phyloP scores from a whole-genome alignment of 2,329 filamentous ascomycete species.

The Cladosporium sp. region DNA sequence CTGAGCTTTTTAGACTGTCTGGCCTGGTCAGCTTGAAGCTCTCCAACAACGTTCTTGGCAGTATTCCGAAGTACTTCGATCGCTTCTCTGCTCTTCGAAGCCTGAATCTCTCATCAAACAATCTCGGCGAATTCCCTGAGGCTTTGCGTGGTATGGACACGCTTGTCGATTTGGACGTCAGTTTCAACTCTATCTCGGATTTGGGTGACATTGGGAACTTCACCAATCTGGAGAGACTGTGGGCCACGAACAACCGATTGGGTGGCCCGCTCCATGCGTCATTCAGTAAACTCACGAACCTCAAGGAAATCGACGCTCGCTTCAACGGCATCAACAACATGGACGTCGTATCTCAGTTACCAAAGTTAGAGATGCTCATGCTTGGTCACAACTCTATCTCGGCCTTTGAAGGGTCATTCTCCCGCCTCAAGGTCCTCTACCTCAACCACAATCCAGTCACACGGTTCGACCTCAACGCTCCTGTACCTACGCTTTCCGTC shows the following conservation, averaged over 20 bases:
- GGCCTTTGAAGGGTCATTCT: constrained; percentile 85
- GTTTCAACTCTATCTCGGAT: constrained; percentile 85
- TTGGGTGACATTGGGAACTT: constrained; percentile 80
- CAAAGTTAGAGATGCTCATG: constrained; percentile 81
- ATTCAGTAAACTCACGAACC: constrained; percentile 70
- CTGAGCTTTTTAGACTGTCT: constrained; percentile 72
- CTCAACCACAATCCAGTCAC: constrained; percentile 95
- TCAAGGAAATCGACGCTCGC: constrained; percentile 90
- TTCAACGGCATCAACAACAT: constrained; percentile 90
- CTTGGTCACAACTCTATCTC: constrained; percentile 93
- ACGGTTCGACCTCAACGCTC: constrained; percentile 77
- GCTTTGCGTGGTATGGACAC: constrained; percentile 81
- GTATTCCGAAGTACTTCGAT: constrained; percentile 78
- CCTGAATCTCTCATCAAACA: constrained; percentile 92
- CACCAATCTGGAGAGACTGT: constrained; percentile 78
- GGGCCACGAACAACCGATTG: constrained; percentile 93
- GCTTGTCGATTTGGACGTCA: constrained; percentile 89
- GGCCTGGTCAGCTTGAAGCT: constrained; percentile 86
- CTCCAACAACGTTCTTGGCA: constrained; percentile 85
- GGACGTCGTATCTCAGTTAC: constrained; percentile 79
- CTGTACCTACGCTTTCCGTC: constrained; percentile 77
- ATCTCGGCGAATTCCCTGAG: constrained; percentile 77
- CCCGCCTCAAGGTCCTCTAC: constrained; percentile 77
- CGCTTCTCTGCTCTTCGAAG: constrained; percentile 76
- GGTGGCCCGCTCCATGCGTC: constrained; percentile 68